Evolutionary conservation across 1,284 basidiomycete genomes (phyloP), one percentile per base, ranked within the genome.

Genomic region (Ganoderma meredithae): DNA sequence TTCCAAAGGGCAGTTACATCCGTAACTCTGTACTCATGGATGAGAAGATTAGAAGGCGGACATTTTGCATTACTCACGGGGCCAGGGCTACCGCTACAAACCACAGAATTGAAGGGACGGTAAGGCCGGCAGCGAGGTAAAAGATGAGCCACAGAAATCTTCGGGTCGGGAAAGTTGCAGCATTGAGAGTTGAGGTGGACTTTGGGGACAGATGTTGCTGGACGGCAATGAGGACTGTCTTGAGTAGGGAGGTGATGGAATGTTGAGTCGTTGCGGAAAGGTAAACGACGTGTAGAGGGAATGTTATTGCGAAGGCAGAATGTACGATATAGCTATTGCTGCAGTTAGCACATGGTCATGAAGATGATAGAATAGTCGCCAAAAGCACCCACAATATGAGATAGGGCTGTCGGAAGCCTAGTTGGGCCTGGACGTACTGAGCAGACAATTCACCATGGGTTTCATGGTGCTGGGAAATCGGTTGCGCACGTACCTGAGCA

Each of bases 1-100:
- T 95, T 95, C 91, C 92, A 95, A 22, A 95, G 87, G 15, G 93
- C 93, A 41, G 93, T 94, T 40, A 95, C 88, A 78, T 94, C 92
- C 69, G 88, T 90, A 40, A 94, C 82, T 53, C 92, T 94, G 72
- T 65, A 53, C 65, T 33, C 55, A 61, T 62, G 56, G 70, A 68
- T 73, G 60, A 69, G 63, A 6, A 63, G 56, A 60, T 39, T 41
- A 39, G 13, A 43, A 6, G 8, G 36, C 66, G 63, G 40, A 65
- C 44, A 19, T 7, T 27, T 40, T 63, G 40, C 17, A 31, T 41
- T 5, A 85, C 93, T 81, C 77, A 94, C 93, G 93, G 87, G 55
- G 93, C 84, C 36, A 93, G 78, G 12, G 90, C 83, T 44, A 94
- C 84, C 33, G 91, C 86, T 52, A 83, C 81, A 74, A 94, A 95